Conservation (phyloP, 495 filamentous ascomycete genomes). For the Xylaria longipes region DNA sequence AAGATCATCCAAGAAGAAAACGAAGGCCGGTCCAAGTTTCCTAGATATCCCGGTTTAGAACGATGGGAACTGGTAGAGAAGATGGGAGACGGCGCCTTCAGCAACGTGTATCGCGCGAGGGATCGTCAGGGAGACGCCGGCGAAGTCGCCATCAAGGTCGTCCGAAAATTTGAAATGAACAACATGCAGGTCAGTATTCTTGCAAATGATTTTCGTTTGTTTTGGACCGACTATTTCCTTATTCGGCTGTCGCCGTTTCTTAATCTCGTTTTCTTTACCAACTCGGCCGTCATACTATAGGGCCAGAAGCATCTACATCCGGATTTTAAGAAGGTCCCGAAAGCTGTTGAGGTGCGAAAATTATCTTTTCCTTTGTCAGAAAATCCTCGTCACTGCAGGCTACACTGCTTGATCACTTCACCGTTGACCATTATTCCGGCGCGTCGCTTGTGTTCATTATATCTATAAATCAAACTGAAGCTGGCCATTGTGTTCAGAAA, state of each 20-base stretch:
- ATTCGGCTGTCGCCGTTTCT: constrained; percentile 12
- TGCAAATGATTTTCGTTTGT: constrained; percentile 31
- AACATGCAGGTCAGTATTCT: constrained; percentile 84
- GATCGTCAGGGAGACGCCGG: constrained; percentile 71
- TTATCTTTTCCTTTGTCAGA: constrained; percentile 46
- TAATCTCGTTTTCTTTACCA: constrained; percentile 45
- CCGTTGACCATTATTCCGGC: constrained; percentile 28
- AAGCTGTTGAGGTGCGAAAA: constrained; percentile 95
- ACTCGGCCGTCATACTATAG: constrained; percentile 60
- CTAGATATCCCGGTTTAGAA: constrained; percentile 89
- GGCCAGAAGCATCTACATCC: constrained; percentile 87
- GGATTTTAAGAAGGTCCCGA: constrained; percentile 91
- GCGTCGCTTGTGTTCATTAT: constrained; percentile 19
- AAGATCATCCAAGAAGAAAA: constrained; percentile 91
- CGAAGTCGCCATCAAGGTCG: constrained; percentile 97
- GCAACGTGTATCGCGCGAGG: constrained; percentile 91
- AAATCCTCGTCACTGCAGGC: constrained; percentile 24
- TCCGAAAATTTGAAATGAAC: constrained; percentile 99
- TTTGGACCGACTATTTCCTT: constrained; percentile 36
- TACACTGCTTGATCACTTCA: constrained; percentile 27
- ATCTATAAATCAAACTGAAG: not conserved
- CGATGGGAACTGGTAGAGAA: constrained; percentile 91
- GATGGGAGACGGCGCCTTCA: constrained; percentile 99
- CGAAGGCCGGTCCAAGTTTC: constrained; percentile 80
- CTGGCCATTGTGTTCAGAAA: not conserved